Evolutionary conservation across 495 filamentous ascomycete genomes (phyloP).

Genomic region (Penicillium simplicissimum): DNA sequence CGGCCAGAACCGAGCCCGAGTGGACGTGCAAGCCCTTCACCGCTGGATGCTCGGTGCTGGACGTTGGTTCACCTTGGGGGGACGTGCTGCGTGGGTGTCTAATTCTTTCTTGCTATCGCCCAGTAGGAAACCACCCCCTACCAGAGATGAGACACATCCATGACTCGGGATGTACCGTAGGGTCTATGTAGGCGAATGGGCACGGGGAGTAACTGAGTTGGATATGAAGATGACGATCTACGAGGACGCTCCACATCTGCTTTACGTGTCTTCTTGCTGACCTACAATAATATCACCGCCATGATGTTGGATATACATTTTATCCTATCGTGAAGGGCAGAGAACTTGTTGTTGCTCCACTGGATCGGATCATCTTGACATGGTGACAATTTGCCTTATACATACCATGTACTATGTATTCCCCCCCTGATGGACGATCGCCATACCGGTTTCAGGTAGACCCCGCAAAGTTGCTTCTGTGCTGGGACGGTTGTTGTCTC

Average conservation of each 20-base stretch:
- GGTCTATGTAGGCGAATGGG: not conserved
- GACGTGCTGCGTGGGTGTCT: conserved; percentile 28
- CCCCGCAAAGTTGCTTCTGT: conserved; percentile 4
- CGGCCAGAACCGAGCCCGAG: conserved; percentile 12
- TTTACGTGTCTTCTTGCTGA: conserved; percentile 4
- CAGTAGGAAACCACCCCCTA: not conserved
- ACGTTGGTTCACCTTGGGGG: not conserved
- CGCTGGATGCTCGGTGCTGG: conserved; percentile 21
- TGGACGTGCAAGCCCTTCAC: conserved; percentile 22
- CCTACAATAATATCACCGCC: not conserved
- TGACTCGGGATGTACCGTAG: not conserved
- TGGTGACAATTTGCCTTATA: not conserved
- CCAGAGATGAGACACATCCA: not conserved
- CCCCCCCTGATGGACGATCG: conserved; percentile 9
- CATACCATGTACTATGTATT: too few species aligned
- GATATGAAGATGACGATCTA: conserved; percentile 12
- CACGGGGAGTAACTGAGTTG: not conserved
- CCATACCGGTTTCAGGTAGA: conserved; percentile 5
- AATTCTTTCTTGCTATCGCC: not conserved
- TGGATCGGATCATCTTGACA: conserved; percentile 6
- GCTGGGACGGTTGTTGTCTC: not conserved
- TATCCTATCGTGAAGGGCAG: not conserved
- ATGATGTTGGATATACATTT: not conserved
- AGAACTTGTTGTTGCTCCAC: conserved; percentile 7
- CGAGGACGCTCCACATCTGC: conserved; percentile 11